Base-by-base conservation (phyloP, 2,329 filamentous ascomycete genomes). In the Didymellaceae sp. region DNA sequence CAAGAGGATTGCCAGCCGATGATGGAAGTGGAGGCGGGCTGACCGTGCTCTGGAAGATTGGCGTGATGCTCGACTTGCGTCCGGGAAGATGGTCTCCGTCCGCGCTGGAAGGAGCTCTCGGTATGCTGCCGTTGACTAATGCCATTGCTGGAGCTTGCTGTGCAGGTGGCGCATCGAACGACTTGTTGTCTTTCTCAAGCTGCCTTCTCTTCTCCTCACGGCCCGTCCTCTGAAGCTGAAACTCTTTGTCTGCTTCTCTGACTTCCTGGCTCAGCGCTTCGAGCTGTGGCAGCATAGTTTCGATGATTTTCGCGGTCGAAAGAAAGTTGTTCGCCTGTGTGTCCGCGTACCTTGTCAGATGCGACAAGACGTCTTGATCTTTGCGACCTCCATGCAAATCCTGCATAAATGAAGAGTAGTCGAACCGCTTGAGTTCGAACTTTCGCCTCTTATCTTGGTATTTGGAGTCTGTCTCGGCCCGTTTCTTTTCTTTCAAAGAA, bases 371-470 rank as follows among this genome's bases (percentile, higher is more conserved):
- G 71, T 99, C 94, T 68, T 97, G 94, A 66, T 99, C 94, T 72
- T 97, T 99, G 56, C 94, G 87, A n/a, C 94, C 94, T 22, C 94
- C 94, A 57, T 97, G 94, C n/a, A 99, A 81, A 77, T 99, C 94
- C 67, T 97, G 93, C 90, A 99, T 96, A 69, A 97, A 99, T 11
- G 91, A 96, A 3, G 93, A 97, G 72, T 99, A 99, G 74, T 99
- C 95, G 66, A 99, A 99, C 8, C 95, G 87, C 77, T 96, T 97
- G 49, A 99, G 82, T 77, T 99, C 94, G 66, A 99, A 99, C 62
- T 91, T 96, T 34, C 90, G 87, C 59, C 92, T 85, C 77, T 97
- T 97, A 35, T 83, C 86, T 72, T 97, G 93, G 69, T 97, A 99
- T 70, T 99, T 99, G 24, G 90, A 89, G 72, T 99, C 94, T 63